Percentiles rank a stretch among this genome's conserved stretches.
phyloP scores from a whole-genome alignment of 306 rosid species.

The Trifolium subterraneum region DNA sequence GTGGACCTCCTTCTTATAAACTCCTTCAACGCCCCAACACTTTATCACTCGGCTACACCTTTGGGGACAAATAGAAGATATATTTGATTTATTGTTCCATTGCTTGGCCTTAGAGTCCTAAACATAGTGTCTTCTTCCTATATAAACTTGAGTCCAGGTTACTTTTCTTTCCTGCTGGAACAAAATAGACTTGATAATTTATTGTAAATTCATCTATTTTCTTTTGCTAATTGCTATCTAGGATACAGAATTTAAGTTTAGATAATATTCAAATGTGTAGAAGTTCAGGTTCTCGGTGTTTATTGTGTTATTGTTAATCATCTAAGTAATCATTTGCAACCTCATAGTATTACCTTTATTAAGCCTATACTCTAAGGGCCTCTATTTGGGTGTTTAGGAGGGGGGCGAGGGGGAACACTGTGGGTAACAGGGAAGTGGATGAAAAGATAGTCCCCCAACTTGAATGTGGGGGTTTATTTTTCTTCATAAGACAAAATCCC shows the following conservation, averaged over 20 bases:
- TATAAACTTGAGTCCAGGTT: background rate
- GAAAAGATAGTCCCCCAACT: too few species aligned
- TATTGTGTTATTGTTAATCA: background rate
- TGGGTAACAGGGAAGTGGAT: too few species aligned
- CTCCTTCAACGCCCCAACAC: too few species aligned
- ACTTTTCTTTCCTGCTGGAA: background rate
- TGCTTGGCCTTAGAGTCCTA: background rate
- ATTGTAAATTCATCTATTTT: background rate
- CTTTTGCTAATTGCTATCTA: background rate
- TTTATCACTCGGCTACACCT: too few species aligned
- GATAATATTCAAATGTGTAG: background rate
- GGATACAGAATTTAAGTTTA: background rate
- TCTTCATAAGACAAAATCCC: too few species aligned
- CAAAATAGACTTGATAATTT: constrained; percentile 10
- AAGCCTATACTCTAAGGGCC: constrained; percentile 1
- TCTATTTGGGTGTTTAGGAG: too few species aligned
- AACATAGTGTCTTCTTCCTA: too few species aligned
- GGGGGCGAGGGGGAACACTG: too few species aligned
- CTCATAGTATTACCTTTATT: constrained; percentile 1
- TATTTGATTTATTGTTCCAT: background rate
- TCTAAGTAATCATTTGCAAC: background rate
- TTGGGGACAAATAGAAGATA: too few species aligned
- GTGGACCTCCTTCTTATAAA: too few species aligned
- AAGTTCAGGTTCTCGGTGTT: constrained; percentile 11
- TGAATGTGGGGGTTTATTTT: too few species aligned